Base-by-base conservation (phyloP, 139 green algal genomes). In the Volvox reticuliferus region DNA sequence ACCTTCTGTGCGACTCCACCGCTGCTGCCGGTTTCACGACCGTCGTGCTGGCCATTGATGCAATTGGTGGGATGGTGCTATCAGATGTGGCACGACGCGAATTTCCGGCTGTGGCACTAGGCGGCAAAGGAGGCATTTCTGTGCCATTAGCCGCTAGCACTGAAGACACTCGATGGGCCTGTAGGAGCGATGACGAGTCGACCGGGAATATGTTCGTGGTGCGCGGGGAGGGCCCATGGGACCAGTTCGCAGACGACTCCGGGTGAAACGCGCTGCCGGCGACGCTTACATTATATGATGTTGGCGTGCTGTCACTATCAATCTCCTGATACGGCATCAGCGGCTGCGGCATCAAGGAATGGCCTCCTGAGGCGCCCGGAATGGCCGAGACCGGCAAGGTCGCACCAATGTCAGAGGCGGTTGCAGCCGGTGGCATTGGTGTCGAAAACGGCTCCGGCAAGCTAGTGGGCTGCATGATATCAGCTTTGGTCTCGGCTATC, bases 271-370 rank as follows among this genome's bases (percentile, higher is more conserved):
- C 50, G 21, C 50, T 77, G 71, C 86, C 86, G 12, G 86, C 86
- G 44, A 90, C 28, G 6, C 68, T 82, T 22, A 76, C 55, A 32
- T 75, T 83, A 69, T 90, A 90, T 30, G 71, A 84, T 2, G 86
- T 83, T 13, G 17, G 86, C 2, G 9, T 16, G 50, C 50, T 77
- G 36, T 90, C 86, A 36, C 73, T 76, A 22, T 90, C 86, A 6
- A 33, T 6, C 86, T 90, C 86, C 50, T 83, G 86, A 55, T 90
- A 90, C 44, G 86, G 86, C 71, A 90, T 83, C 9, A 90, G 73
- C 21, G 86, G 86, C 86, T 90, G 86, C 21, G 73, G 86, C 67
- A 65, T 83, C 36, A 79, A 30, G 26, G 71, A 37, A 21, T 19
- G 85, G n/a, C 85, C 85, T 1, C 50, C 44, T 0, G 69, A 82